Conservation (phyloP, 2,329 filamentous ascomycete genomes). For the Trichoderma brevicompactum region DNA sequence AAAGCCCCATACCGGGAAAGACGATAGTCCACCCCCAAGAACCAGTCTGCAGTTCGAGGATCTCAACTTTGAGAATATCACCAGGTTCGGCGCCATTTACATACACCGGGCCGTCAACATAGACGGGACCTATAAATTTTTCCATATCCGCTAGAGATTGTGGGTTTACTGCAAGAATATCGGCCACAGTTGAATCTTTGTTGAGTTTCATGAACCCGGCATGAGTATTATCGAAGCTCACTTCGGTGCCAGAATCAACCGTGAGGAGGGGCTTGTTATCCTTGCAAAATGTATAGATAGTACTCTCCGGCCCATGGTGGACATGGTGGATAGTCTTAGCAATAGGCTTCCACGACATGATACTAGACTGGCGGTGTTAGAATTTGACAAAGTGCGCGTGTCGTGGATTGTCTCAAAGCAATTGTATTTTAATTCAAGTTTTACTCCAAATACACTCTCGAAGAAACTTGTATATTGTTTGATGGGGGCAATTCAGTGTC, state of each 20-base stretch:
- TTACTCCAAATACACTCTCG: not conserved
- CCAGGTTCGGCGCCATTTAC: conserved; percentile 55
- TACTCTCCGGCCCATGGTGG: conserved; percentile 6
- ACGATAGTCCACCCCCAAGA: conserved; percentile 58
- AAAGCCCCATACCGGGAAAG: conserved; percentile 54
- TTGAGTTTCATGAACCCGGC: not conserved
- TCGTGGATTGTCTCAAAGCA: not conserved
- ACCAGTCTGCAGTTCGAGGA: conserved; percentile 50
- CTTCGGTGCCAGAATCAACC: conserved; percentile 5
- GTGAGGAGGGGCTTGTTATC: conserved; percentile 16
- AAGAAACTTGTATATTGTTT: not conserved
- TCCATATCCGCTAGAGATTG: not conserved
- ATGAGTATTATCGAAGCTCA: conserved; percentile 20
- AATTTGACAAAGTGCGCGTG: not conserved
- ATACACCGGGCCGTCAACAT: conserved; percentile 50
- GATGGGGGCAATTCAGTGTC: not conserved
- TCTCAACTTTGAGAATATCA: conserved; percentile 56
- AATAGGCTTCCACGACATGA: not conserved
- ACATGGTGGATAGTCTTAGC: not conserved
- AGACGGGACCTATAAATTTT: not conserved
- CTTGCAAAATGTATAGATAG: not conserved
- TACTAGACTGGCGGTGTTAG: too few species aligned
- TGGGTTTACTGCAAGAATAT: not conserved
- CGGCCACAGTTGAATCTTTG: not conserved
- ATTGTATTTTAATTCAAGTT: too few species aligned